These are phyloP conservation scores for Fraxinus sp. DNA, from an alignment of 305 asterid genomes.

Conservation along the genomic window DNA sequence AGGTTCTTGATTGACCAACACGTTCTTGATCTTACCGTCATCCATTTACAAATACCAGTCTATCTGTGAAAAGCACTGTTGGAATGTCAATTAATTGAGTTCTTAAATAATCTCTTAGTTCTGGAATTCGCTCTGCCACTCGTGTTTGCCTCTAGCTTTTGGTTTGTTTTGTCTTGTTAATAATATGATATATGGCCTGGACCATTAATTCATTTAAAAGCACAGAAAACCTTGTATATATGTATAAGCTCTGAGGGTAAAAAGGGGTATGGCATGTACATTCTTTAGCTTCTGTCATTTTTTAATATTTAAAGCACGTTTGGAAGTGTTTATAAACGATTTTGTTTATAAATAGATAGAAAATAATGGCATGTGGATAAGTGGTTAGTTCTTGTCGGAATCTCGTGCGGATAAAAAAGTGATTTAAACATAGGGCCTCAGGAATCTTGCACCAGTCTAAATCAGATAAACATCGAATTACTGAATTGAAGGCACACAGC, in stretches of 20 bases:
- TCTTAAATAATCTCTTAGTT: conserved; percentile 13
- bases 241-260: neutral
- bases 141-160: neutral
- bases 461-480: neutral
- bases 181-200: neutral
- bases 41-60: conserved; percentile 17
- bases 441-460: neutral
- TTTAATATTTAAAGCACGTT: neutral
- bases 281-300: neutral
- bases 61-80: conserved; percentile 16
- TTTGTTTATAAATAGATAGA: neutral
- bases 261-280: neutral
- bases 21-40: neutral
- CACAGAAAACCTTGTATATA: neutral
- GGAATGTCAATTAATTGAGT: conserved; percentile 2
- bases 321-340: neutral
- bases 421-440: neutral
- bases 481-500: neutral
- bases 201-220: neutral
- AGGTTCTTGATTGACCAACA: conserved; percentile 19
- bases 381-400: neutral
- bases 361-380: neutral
- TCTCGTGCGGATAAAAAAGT: neutral
- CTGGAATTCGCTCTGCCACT: neutral
- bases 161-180: neutral